These are phyloP conservation scores for Przewalskia tangutica DNA, from an alignment of 257 asterid genomes.

Conservation along the genomic window DNA sequence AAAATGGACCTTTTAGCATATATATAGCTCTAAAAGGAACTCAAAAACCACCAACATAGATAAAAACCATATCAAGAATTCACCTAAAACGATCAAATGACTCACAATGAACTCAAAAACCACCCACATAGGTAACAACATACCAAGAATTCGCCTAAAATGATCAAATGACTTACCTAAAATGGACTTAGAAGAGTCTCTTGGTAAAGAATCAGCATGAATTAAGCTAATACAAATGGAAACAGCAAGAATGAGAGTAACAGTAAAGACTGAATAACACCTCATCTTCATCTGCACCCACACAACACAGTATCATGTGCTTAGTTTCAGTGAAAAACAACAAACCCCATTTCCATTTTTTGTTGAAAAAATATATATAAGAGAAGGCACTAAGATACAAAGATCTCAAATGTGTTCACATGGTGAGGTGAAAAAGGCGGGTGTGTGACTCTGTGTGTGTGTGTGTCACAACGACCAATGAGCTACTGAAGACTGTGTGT, in stretches of 20 bases:
- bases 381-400: neutral
- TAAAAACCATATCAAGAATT: neutral
- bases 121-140: neutral
- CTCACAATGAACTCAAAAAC: neutral
- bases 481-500: neutral
- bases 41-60: too few species aligned
- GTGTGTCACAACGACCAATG: conserved; percentile 8
- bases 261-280: conserved; percentile 20
- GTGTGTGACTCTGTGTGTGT: conserved; percentile 7
- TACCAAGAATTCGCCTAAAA: neutral
- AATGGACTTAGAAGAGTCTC: conserved; percentile 43
- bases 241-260: conserved; percentile 14
- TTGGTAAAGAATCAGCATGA: conserved; percentile 29
- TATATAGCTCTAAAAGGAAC: too few species aligned
- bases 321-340: neutral
- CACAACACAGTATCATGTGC: conserved; percentile 7
- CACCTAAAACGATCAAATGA: neutral
- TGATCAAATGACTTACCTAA: conserved; percentile 32
- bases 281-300: conserved; percentile 24
- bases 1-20: too few species aligned
- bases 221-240: conserved; percentile 30
- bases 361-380: conserved; percentile 1
- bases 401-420: conserved; percentile 8
- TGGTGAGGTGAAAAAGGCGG: conserved; percentile 36
- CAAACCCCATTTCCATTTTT: neutral